phyloP scores from a whole-genome alignment of 129 eudicot species.

The Helichrysum umbraculigerum region DNA sequence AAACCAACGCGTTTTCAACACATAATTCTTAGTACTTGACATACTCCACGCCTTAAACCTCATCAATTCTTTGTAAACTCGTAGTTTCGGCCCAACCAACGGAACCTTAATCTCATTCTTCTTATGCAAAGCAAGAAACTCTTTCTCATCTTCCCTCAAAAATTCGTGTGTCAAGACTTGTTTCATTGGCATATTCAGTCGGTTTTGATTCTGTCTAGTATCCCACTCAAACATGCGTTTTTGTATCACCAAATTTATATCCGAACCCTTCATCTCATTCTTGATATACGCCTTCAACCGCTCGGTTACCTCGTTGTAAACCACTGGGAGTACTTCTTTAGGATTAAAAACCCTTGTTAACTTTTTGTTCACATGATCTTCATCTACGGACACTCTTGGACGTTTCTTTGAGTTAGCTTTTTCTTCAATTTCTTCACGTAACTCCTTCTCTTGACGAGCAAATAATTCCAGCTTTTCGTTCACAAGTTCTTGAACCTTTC shows the following conservation, averaged over 20 bases:
- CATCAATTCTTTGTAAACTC: neutral
- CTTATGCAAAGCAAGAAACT: neutral
- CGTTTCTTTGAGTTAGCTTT: neutral
- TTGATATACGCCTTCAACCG: neutral
- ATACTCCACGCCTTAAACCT: neutral
- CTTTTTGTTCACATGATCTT: neutral
- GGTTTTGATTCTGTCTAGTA: neutral
- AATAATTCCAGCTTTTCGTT: neutral
- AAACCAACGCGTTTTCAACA: neutral
- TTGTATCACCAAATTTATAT: neutral
- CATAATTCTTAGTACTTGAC: neutral
- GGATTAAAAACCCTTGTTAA: neutral
- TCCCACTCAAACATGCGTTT: neutral
- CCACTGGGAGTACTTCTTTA: neutral
- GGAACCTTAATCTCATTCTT: neutral
- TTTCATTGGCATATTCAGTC: neutral
- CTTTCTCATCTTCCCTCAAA: neutral
- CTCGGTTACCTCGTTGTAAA: constrained; percentile 1
- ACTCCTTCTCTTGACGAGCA: neutral
- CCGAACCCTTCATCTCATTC: neutral
- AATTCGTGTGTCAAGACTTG: neutral
- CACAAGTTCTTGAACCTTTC: neutral
- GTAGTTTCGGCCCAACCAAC: neutral
- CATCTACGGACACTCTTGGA: neutral
- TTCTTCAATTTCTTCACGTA: neutral